These are phyloP conservation scores for Corchorus olitorius DNA, from an alignment of 345 rosid genomes.

Conservation along the genomic window DNA sequence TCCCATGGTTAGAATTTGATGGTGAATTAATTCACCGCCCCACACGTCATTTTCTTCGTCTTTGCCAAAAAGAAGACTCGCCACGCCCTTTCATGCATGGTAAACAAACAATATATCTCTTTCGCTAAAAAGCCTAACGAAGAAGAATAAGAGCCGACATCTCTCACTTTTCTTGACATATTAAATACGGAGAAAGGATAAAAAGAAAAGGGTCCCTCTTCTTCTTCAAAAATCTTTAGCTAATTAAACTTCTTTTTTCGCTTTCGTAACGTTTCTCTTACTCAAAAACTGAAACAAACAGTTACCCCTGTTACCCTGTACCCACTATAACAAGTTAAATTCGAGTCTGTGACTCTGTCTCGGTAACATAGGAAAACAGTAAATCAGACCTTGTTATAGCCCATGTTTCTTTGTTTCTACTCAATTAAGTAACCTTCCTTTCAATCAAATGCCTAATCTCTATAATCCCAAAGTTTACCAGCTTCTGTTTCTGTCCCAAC, in stretches of 20 bases:
- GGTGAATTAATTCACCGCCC: neutral
- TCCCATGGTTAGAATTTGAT: too few relatives aligned
- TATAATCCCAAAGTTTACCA: slow-evolving; percentile 18
- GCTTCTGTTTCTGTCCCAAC: slow-evolving; percentile 25
- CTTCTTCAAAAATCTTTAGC: too few relatives aligned
- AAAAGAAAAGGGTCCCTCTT: neutral
- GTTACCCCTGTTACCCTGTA: slow-evolving; percentile 17
- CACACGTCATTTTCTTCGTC: neutral
- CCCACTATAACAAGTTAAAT: slow-evolving; percentile 26
- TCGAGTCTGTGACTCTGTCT: neutral
- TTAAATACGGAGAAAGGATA: neutral
- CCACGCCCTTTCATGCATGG: slow-evolving; percentile 8
- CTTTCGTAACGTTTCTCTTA: slow-evolving; percentile 33
- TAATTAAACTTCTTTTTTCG: too few relatives aligned
- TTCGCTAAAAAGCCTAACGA: neutral
- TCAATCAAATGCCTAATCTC: slow-evolving; percentile 7
- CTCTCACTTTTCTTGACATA: slow-evolving; percentile 13
- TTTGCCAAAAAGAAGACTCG: slow-evolving; percentile 1
- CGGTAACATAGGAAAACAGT: slow-evolving; percentile 10
- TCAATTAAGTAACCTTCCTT: neutral
- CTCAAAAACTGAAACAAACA: slow-evolving; percentile 23
- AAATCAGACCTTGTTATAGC: slow-evolving; percentile 2
- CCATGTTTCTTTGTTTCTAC: neutral
- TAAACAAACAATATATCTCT: neutral
- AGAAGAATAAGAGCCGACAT: slow-evolving; percentile 3